Base-by-base conservation (phyloP, 2,329 filamentous ascomycete genomes). In the Zopfia rhizophila region DNA sequence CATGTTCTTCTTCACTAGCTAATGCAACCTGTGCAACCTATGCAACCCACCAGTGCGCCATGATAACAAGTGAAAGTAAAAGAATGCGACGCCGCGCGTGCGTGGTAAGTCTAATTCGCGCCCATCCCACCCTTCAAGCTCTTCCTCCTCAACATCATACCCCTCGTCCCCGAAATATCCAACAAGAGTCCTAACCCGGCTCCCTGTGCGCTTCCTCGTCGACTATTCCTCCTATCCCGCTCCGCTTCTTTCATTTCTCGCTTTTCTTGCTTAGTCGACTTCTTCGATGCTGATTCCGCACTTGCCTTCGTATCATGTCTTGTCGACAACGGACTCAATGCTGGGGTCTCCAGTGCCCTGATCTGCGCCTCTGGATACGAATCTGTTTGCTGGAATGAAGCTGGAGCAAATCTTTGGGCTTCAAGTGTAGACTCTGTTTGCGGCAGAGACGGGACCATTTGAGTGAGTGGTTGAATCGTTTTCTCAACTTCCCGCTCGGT, bases 141-240 rank as follows among this genome's bases (percentile, higher is more conserved):
- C 30, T 49, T 55, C 40, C 56, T 57, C 40, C 67, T 51, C 39
- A 65, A 37, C 17, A 68, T 38, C 63, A 70, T 68, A 2, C 61
- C 66, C 30, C 65, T 56, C 0, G 66, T 65, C 5, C 66, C 66
- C 0, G 67, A 70, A 4, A 62, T 59, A 30, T 69, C 66, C 5
- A 64, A 46, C 17, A 58, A 36, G 3, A 63, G 23, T 8, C 48
- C 52, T 8, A 56, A 29, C 2, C 45, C 48, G 7, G 33, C 22
- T 2, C 48, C 51, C 5, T 58, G 50, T 16, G 18, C 38, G 38
- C 59, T 66, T 1, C 54, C 53, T 7, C 61, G 53, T 30, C 61
- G 46, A 38, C 53, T 59, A 5, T 51, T 38, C 7, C 27, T 14
- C 5, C 48, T 18, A 5, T 47, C 35, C 3, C 33, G 41, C 27